phyloP scores from a whole-genome alignment of 305 asterid species.

The Fraxinus paxiana region DNA sequence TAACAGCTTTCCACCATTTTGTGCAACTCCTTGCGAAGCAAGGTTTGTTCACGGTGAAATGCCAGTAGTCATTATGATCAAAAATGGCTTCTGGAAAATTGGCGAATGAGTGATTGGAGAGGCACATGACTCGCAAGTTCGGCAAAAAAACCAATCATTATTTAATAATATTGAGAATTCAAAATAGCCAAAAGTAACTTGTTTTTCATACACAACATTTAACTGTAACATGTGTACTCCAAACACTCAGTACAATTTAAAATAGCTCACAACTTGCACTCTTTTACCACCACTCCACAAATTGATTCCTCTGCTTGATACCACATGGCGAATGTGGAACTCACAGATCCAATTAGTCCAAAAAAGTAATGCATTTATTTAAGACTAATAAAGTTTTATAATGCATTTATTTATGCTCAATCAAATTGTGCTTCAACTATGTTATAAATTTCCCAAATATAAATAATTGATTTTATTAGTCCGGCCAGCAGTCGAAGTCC shows the following conservation, averaged over 20 bases:
- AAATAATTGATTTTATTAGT: slow-evolving; percentile 11
- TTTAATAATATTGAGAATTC: not conserved
- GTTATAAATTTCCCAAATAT: not conserved
- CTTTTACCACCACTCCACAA: not conserved
- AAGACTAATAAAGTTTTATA: slow-evolving; percentile 4
- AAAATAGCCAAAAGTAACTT: not conserved
- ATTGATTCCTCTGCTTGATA: not conserved
- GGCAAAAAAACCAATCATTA: not conserved
- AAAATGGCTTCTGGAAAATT: not conserved
- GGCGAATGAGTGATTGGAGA: not conserved
- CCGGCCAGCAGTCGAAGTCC: slow-evolving; percentile 24
- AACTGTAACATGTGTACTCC: not conserved
- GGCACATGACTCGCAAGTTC: not conserved
- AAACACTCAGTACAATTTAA: not conserved
- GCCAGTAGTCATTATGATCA: not conserved
- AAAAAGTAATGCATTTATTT: not conserved
- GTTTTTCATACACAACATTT: not conserved
- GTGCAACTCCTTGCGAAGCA: not conserved
- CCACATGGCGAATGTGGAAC: slow-evolving; percentile 12
- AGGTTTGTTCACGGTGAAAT: not conserved
- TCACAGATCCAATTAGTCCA: not conserved
- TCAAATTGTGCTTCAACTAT: not conserved
- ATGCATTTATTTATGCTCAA: slow-evolving; percentile 1
- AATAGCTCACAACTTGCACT: not conserved
- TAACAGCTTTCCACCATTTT: not conserved